A percentile compares a stretch with the other conserved stretches of the same genome.
Evolutionary conservation across 2,329 filamentous ascomycete species (phyloP).

Genomic region (Torrubiellomyces zombiae): DNA sequence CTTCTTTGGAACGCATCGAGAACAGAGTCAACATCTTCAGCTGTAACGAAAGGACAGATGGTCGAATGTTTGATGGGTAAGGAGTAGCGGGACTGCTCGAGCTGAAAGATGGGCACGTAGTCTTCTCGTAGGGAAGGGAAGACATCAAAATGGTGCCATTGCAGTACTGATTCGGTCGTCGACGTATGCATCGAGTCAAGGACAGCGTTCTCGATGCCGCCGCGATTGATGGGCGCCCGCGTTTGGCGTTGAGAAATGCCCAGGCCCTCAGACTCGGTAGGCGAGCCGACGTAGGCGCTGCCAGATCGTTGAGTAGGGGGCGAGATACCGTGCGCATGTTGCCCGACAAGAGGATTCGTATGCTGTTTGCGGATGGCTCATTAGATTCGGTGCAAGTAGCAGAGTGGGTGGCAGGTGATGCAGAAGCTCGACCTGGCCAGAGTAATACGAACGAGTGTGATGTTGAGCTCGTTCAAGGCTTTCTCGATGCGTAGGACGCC

Average conservation of each 20-base stretch:
- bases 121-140: slow-evolving; percentile 25
- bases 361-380: too few relatives aligned
- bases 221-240: slow-evolving; percentile 8
- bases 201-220: slow-evolving; percentile 26
- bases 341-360: too few relatives aligned
- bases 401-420: too few relatives aligned
- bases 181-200: slow-evolving; percentile 33
- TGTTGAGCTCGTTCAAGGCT: slow-evolving; percentile 26
- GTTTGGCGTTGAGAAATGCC: slow-evolving; percentile 10
- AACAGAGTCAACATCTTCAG: slow-evolving; percentile 23
- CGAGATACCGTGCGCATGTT: slow-evolving; percentile 1
- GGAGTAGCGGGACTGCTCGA: slow-evolving; percentile 25
- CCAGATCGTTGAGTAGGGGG: slow-evolving; percentile 1
- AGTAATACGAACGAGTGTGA: slow-evolving; percentile 19
- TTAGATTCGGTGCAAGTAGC: too few relatives aligned
- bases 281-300: slow-evolving; percentile 2
- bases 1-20: slow-evolving; percentile 26
- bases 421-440: too few relatives aligned
- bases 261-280: too few relatives aligned
- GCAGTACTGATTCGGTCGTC: slow-evolving; percentile 31
- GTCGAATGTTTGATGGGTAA: slow-evolving; percentile 16
- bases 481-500: slow-evolving; percentile 30
- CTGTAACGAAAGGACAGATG: slow-evolving; percentile 24
- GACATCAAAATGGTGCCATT: slow-evolving; percentile 31
- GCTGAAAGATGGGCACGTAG: slow-evolving; percentile 27